Conservation (phyloP, 345 rosid genomes). For the Euclidium syriacum region DNA sequence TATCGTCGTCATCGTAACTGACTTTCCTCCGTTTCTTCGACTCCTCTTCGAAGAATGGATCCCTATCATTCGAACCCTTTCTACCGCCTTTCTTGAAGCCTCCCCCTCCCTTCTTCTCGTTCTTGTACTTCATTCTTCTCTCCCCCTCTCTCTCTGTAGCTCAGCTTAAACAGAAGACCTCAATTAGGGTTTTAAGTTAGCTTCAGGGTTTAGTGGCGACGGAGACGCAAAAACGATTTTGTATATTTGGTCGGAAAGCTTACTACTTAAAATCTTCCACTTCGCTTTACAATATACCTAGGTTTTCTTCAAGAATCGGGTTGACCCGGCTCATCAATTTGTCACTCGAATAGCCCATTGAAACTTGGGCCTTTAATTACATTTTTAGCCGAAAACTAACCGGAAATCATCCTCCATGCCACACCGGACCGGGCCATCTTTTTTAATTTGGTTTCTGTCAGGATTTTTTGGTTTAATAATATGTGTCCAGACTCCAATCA, state of each 20-base stretch:
- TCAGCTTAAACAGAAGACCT: background rate
- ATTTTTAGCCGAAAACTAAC: background rate
- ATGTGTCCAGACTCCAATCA: no score
- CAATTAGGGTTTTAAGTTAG: slow-evolving; percentile 19
- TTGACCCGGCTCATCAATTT: background rate
- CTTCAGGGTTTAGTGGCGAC: slow-evolving; percentile 35
- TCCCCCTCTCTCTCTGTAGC: background rate
- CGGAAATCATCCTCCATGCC: background rate
- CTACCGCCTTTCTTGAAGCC: slow-evolving; percentile 29
- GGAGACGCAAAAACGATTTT: slow-evolving; percentile 7
- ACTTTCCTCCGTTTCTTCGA: slow-evolving; percentile 46
- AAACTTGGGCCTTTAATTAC: background rate
- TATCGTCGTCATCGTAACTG: slow-evolving; percentile 50
- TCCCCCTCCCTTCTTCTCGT: slow-evolving; percentile 34
- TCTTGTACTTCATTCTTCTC: slow-evolving; percentile 26
- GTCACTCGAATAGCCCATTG: background rate
- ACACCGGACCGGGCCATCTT: background rate
- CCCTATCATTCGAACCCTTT: slow-evolving; percentile 29
- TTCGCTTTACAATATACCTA: slow-evolving; percentile 5
- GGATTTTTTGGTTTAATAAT: background rate
- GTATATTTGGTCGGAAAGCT: slow-evolving; percentile 29
- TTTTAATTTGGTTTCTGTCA: background rate
- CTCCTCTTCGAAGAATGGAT: slow-evolving; percentile 46
- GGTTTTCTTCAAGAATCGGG: slow-evolving; percentile 17
- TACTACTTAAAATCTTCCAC: slow-evolving; percentile 12